Conservation (phyloP, 345 rosid genomes). For the Rhizophora apiculata region DNA sequence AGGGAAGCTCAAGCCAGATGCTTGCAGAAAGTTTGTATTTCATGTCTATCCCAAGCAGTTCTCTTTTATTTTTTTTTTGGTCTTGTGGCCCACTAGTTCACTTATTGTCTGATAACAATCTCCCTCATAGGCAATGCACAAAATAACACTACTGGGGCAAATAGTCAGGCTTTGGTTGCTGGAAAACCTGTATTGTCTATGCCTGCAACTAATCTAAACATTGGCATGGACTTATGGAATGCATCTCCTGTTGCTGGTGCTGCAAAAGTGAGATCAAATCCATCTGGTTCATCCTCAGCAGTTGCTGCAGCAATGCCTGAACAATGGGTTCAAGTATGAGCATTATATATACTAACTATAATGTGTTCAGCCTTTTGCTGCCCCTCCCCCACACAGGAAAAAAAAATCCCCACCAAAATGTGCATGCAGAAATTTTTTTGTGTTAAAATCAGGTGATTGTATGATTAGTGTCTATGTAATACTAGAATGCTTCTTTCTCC, state of each 20-base stretch:
- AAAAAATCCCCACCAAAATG: no score
- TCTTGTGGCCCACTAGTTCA: conserved; percentile 17
- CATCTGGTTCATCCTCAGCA: conserved; percentile 37
- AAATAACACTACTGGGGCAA: conserved; percentile 43
- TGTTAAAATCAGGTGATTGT: no score
- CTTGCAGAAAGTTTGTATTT: conserved; percentile 64
- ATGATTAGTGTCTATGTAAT: no score
- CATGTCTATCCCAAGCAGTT: conserved; percentile 6
- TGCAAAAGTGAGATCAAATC: conserved; percentile 51
- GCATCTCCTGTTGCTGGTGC: conserved; percentile 49
- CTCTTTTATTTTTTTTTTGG: neutral
- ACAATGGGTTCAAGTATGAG: conserved; percentile 60
- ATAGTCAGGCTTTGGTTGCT: conserved; percentile 43
- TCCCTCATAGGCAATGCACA: conserved; percentile 56
- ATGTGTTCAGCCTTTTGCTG: no score
- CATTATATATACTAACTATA: neutral
- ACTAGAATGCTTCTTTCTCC: neutral
- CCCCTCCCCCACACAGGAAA: no score
- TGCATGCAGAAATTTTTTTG: no score
- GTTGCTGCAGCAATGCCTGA: conserved; percentile 48
- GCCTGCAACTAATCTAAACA: conserved; percentile 76
- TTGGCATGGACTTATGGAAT: conserved; percentile 92
- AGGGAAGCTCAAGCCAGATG: conserved; percentile 73
- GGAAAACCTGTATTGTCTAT: conserved; percentile 56
- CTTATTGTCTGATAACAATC: no score